Percentiles rank a stretch among this genome's conserved stretches.
These are phyloP conservation scores for Coelomomyces lativittatus DNA, from an alignment of 371 early-diverging fungal species.

Conservation along the genomic window DNA sequence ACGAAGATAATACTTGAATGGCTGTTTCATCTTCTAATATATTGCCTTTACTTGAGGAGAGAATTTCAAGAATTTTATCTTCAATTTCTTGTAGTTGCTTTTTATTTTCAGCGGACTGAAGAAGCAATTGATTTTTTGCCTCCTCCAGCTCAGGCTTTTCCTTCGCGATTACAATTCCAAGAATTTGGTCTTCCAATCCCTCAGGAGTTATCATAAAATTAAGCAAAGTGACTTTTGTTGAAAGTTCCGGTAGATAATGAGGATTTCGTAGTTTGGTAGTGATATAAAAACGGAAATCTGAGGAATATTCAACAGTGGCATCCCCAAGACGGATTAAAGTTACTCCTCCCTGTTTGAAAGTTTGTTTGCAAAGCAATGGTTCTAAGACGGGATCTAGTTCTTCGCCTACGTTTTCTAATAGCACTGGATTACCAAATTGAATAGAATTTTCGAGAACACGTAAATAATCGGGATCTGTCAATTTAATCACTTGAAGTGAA, in stretches of 20 bases:
- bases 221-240: slow-evolving; percentile 28
- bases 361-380: slow-evolving; percentile 24
- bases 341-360: slow-evolving; percentile 30
- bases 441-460: slow-evolving; percentile 38
- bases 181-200: slow-evolving; percentile 38
- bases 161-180: slow-evolving; percentile 35
- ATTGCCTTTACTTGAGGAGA: slow-evolving; percentile 38
- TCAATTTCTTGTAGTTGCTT: slow-evolving; percentile 40
- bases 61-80: slow-evolving; percentile 36
- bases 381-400: slow-evolving; percentile 36
- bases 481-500: slow-evolving; percentile 24
- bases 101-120: slow-evolving; percentile 36
- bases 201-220: slow-evolving; percentile 41
- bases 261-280: slow-evolving; percentile 42
- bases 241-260: slow-evolving; percentile 34
- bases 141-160: slow-evolving; percentile 42
- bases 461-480: slow-evolving; percentile 31
- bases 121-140: slow-evolving; percentile 27
- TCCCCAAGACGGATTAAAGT: slow-evolving; percentile 35
- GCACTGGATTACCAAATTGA: slow-evolving; percentile 35
- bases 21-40: slow-evolving; percentile 39
- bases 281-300: slow-evolving; percentile 35
- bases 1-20: slow-evolving; percentile 36
- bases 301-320: slow-evolving; percentile 30
- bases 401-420: slow-evolving; percentile 33